Base-by-base conservation (phyloP, 2,329 filamentous ascomycete species). In the Cytospora piceicola region DNA sequence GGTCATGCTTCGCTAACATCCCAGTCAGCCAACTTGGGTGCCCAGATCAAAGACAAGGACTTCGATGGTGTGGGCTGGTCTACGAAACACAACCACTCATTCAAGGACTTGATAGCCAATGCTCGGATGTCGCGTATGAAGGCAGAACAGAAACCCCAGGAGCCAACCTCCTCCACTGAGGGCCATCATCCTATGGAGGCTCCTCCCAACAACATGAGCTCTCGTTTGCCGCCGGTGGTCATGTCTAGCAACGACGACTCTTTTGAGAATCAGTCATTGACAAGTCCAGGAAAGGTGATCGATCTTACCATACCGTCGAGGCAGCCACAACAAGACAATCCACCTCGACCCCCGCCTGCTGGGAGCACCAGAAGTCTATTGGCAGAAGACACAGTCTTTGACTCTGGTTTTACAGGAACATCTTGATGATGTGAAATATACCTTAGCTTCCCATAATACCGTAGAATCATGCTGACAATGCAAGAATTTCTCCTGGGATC, bases 61-160 rank as follows among this genome's bases (percentile, higher is more conserved):
- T 98, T 98, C 74, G 92, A 97, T 74, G 88, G 88, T 3, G 82
- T 83, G 1, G 89, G 87, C 0, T 97, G 94, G 89, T 88, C 89
- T 29, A 81, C 81, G 9, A 88, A 83, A 67, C 90, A 98, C 77
- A 88, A 88, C 57, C 80, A 80, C 22, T 90, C 93, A 0, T 99
- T 97, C 75, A 88, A 89, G 68, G 85, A 90, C 53, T 76, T 99
- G 54, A 94, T 98, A 71, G 89, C 88, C 3, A 88, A 85, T 71
- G 95, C 94, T 20, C 85, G 86, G 67, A 82, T 80, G 76, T 75
- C 78, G 2, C 74, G 75, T 52, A 75, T 75, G 24, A 77, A 72
- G 39, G 61, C 62, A 7, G 69, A 70, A 15, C 68, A 67, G 42
- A 57, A 30, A 29, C n/a, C 52, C 8, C 56, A 32, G 15, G 57